Percentiles rank a stretch among this genome's conserved stretches.
Conservation (phyloP, 345 rosid species). For the Anacardium occidentale region DNA sequence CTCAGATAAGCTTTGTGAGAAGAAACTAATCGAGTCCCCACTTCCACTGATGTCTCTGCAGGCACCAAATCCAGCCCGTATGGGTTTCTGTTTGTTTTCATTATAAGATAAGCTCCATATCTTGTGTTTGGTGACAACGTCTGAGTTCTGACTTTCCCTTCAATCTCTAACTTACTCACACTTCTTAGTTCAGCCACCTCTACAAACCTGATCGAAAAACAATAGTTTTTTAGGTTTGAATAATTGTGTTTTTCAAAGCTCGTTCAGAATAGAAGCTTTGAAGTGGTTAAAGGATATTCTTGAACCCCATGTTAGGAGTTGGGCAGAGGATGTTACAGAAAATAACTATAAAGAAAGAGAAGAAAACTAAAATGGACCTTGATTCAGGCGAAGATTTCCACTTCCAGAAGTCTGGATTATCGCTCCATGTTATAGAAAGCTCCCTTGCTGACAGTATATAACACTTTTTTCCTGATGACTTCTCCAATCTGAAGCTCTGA, state of each 20-base stretch:
- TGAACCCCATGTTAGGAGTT: too few relatives aligned
- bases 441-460: conserved; percentile 64
- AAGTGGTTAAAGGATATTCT: too few relatives aligned
- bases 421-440: conserved; percentile 50
- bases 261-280: too few relatives aligned
- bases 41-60: conserved; percentile 22
- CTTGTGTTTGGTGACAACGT: conserved; percentile 35
- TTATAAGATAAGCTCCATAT: conserved; percentile 36
- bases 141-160: conserved; percentile 33
- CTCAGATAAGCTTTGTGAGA: conserved; percentile 18
- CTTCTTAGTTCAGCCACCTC: conserved; percentile 40
- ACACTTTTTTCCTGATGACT: conserved; percentile 45
- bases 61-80: conserved; percentile 40
- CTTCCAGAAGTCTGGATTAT: conserved; percentile 46
- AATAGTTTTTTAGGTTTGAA: too few relatives aligned
- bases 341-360: too few relatives aligned
- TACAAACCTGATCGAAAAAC: conserved; percentile 30
- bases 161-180: conserved; percentile 33
- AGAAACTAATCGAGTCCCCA: conserved; percentile 9
- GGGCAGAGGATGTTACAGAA: too few relatives aligned
- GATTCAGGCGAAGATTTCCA: conserved; percentile 56
- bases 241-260: too few relatives aligned
- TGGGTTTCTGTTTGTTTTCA: conserved; percentile 24
- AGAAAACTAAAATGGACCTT: conserved; percentile 32
- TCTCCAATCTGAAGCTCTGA: conserved; percentile 63